Base-by-base conservation (phyloP, 2,329 filamentous ascomycete species). In the Cladosporium halotolerans region DNA sequence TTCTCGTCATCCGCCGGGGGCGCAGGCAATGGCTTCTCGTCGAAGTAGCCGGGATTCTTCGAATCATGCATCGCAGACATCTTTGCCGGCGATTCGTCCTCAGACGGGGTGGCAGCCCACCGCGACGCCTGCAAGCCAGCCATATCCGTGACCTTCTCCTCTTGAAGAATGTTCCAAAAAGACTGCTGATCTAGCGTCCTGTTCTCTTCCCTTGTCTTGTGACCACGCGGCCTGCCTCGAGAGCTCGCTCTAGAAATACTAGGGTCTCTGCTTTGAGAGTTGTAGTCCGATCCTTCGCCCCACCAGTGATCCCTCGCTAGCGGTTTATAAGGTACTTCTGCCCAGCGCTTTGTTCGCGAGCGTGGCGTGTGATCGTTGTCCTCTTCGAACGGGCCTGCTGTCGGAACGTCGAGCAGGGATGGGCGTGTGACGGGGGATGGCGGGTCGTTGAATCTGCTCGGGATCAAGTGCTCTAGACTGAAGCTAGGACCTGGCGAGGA, bases 221-320 rank as follows among this genome's bases (percentile, higher is more conserved):
- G 75, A 19, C 50, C 31, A 6, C 52, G 48, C 2, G 53, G 34
- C 9, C 50, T 57, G 4, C 42, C 45, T 32, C 55, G 41, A 41
- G 53, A 47, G 28, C 55, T 54, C n/a, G 53, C 41, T 33, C 53
- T 51, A 28, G 55, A 53, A 19, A 57, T 52, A 41, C 55, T 55
- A 11, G 50, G 23, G 39, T 51, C 48, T 55, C 23, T 55, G 42
- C 18, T 33, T 14, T 36, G 48, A 14, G 48, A 34, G 68, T 85
- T 89, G 63, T 81, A 81, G 66, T 81, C 81, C 19, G 81, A 80
- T 57, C 84, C 80, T 79, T 95, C 89, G 68, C 88, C 95, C 60
- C 90, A 78, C 89, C 89, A 95, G 70, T 89, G 85, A 83, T 60
- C 82, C 81, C 67, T 93, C 88, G n/a, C 84, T 80, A n/a, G 88